Conservation (phyloP, 768 basidiomycete genomes). For the Agrocybe praecox region DNA sequence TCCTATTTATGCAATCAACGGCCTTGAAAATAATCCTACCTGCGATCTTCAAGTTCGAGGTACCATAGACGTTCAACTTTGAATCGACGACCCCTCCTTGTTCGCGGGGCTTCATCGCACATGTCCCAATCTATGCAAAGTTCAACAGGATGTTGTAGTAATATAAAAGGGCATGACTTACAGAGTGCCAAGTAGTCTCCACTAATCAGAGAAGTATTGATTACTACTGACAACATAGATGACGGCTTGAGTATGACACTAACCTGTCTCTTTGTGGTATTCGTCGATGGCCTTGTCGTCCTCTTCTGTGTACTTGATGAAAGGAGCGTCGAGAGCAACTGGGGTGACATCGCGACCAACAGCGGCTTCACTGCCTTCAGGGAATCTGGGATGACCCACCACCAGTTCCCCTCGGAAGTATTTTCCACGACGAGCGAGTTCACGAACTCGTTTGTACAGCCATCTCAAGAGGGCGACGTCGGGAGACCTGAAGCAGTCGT, state of each 20-base stretch:
- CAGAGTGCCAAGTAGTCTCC: conserved; percentile 44
- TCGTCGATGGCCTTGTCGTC: conserved; percentile 39
- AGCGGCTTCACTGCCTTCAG: conserved; percentile 35
- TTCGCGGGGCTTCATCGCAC: conserved; percentile 27
- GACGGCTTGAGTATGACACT: conserved; percentile 1
- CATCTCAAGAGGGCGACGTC: conserved; percentile 48
- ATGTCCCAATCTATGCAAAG: conserved; percentile 22
- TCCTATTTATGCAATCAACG: too few relatives aligned
- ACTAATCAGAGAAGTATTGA: conserved; percentile 20
- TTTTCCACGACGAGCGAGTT: conserved; percentile 55
- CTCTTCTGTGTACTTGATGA: conserved; percentile 36
- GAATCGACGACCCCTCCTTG: conserved; percentile 23
- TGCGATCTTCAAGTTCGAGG: conserved; percentile 27
- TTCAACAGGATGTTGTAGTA: background rate
- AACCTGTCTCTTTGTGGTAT: conserved; percentile 31
- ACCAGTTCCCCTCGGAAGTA: conserved; percentile 32
- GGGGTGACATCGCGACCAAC: conserved; percentile 28
- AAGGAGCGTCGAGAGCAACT: conserved; percentile 30
- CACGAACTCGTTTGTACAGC: conserved; percentile 54
- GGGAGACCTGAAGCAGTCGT: conserved; percentile 24
- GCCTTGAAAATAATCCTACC: conserved; percentile 12
- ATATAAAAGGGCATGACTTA: conserved; percentile 17
- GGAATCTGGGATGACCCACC: conserved; percentile 14
- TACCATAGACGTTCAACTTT: conserved; percentile 28
- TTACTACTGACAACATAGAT: background rate